These are phyloP conservation scores for Plasmodium sp. DNA, from an alignment of 169 alveolate species.

Conservation along the genomic window DNA sequence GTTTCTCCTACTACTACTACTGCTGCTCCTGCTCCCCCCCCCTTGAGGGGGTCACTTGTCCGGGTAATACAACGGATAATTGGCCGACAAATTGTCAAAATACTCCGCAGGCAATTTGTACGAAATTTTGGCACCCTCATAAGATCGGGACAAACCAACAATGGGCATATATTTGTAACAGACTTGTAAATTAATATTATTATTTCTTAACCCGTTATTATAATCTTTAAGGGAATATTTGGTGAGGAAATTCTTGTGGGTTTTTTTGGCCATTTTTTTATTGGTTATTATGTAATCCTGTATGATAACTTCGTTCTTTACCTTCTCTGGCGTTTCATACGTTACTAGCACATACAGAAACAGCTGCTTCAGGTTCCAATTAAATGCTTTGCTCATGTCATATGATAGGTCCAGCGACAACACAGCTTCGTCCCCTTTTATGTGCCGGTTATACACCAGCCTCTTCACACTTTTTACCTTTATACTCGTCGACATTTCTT, in stretches of 20 bases:
- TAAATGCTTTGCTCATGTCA: constrained; percentile 74
- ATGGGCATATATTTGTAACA: constrained; percentile 73
- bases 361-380: constrained; percentile 65
- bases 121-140: constrained; percentile 47
- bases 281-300: constrained; percentile 48
- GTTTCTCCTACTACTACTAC: background rate
- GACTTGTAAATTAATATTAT: constrained; percentile 39
- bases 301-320: constrained; percentile 47
- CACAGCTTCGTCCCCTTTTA: constrained; percentile 71
- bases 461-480: constrained; percentile 52
- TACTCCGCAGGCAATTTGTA: constrained; percentile 48
- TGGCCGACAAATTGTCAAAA: constrained; percentile 50
- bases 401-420: constrained; percentile 53
- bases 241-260: constrained; percentile 24
- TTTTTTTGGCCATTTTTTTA: constrained; percentile 12
- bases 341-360: constrained; percentile 72
- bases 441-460: constrained; percentile 47
- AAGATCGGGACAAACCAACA: constrained; percentile 49
- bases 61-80: constrained; percentile 56
- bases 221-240: constrained; percentile 73
- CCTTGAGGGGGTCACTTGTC: constrained; percentile 12
- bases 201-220: constrained; percentile 68
- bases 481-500: constrained; percentile 24
- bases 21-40: background rate
- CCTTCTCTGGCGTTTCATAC: constrained; percentile 53